These are phyloP conservation scores for Globisporangium mamillatum DNA, from an alignment of 352 stramenopile genomes.

Conservation along the genomic window DNA sequence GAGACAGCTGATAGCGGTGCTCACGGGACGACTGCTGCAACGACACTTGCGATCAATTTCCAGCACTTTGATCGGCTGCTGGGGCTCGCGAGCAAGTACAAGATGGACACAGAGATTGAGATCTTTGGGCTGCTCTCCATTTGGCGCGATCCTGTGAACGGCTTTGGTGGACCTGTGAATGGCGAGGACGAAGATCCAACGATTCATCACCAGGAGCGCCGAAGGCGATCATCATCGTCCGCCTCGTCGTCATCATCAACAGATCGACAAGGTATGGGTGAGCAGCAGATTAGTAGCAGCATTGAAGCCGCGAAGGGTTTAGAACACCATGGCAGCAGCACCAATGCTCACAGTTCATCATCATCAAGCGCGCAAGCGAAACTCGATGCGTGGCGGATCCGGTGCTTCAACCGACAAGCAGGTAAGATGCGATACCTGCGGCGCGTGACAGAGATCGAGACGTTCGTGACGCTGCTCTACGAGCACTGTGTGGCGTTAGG, in stretches of 20 bases:
- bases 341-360: neutral
- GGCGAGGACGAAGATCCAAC: slow-evolving; percentile 22
- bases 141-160: slow-evolving; percentile 54
- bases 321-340: neutral
- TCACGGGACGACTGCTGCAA: slow-evolving; percentile 19
- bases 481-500: slow-evolving; percentile 54
- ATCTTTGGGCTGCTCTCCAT: slow-evolving; percentile 73
- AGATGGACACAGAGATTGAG: slow-evolving; percentile 69
- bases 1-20: neutral
- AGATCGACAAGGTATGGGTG: neutral
- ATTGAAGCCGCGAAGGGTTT: neutral
- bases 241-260: slow-evolving; percentile 16
- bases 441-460: slow-evolving; percentile 52
- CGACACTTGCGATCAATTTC: slow-evolving; percentile 50
- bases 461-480: slow-evolving; percentile 65
- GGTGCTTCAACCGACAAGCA: slow-evolving; percentile 52
- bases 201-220: neutral
- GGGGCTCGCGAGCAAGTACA: slow-evolving; percentile 37
- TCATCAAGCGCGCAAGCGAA: neutral
- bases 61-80: slow-evolving; percentile 69
- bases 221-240: slow-evolving; percentile 4
- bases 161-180: slow-evolving; percentile 51
- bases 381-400: slow-evolving; percentile 69
- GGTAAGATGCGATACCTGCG: slow-evolving; percentile 60
- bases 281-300: neutral